Evolutionary conservation across 495 filamentous ascomycete species (phyloP).

Genomic region (Clavariopsis aquatica): DNA sequence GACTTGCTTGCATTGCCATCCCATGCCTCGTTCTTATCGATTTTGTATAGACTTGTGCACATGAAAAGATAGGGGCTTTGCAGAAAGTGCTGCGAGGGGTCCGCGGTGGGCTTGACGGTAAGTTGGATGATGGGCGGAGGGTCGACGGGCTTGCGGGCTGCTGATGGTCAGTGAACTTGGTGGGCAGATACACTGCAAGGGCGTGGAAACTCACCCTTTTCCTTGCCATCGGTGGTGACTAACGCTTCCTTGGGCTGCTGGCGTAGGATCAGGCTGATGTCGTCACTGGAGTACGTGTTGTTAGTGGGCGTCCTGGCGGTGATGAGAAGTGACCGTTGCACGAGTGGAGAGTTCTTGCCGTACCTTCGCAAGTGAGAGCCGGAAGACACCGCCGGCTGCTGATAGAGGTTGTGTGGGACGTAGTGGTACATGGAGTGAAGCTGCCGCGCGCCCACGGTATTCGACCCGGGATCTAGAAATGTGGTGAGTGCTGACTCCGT

Average conservation of each 20-base stretch:
- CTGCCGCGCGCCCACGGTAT: slow-evolving; percentile 8
- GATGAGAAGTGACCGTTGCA: slow-evolving; percentile 6
- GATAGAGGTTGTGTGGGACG: slow-evolving; percentile 11
- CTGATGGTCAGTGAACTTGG: slow-evolving; percentile 9
- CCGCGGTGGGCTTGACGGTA: slow-evolving; percentile 65
- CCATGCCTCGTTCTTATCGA: slow-evolving; percentile 56
- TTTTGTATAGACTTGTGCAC: slow-evolving; percentile 66
- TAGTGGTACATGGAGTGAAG: slow-evolving; percentile 15
- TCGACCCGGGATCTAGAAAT: not conserved
- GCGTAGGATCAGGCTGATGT: slow-evolving; percentile 17
- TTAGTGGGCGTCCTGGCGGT: slow-evolving; percentile 12
- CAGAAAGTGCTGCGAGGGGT: slow-evolving; percentile 76
- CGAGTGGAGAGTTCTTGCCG: slow-evolving; percentile 18
- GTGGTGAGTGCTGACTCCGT: slow-evolving; percentile 4
- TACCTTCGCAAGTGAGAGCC: slow-evolving; percentile 26
- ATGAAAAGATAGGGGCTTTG: slow-evolving; percentile 84
- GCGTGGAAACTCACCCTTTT: slow-evolving; percentile 39
- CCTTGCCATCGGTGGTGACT: slow-evolving; percentile 42
- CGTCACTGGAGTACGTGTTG: not conserved
- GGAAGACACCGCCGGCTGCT: slow-evolving; percentile 11
- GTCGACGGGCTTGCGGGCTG: slow-evolving; percentile 92
- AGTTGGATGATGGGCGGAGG: slow-evolving; percentile 92
- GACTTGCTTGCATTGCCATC: slow-evolving; percentile 51
- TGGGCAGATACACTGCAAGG: not conserved
- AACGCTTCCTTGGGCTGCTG: slow-evolving; percentile 44